Conservation (phyloP, 306 rosid genomes). For the Astragalus membranaceus region DNA sequence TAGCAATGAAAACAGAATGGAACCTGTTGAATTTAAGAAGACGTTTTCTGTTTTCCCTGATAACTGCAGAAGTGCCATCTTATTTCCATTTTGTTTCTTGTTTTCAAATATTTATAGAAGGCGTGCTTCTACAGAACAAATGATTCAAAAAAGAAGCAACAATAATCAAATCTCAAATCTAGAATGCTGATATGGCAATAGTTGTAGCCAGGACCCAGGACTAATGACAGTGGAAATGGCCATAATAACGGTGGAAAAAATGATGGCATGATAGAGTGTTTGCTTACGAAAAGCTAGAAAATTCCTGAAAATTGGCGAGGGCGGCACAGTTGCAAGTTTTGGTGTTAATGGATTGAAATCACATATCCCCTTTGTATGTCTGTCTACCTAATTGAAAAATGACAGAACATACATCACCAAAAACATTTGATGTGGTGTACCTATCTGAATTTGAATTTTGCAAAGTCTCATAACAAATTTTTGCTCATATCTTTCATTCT, state of each 20-base stretch:
- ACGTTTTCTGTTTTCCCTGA: neutral
- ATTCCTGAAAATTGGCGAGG: neutral
- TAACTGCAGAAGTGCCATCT: neutral
- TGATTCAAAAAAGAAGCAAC: neutral
- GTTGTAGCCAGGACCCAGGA: neutral
- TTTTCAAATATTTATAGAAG: neutral
- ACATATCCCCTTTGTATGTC: neutral
- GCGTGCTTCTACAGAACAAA: neutral
- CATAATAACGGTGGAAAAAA: neutral
- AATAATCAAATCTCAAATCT: neutral
- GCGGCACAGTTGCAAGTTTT: neutral
- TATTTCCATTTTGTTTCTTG: neutral
- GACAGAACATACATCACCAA: neutral
- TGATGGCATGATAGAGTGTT: neutral
- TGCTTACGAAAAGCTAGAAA: neutral
- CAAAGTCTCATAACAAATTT: neutral
- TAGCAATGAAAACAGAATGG: neutral
- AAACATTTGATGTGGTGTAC: neutral
- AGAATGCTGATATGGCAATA: neutral
- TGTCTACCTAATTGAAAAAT: neutral
- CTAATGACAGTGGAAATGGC: neutral
- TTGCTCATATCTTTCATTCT: neutral
- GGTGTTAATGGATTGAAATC: neutral
- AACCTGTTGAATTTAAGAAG: neutral
- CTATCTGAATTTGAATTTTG: neutral